Conservation (phyloP, 345 rosid genomes). For the Eutrema yunnanense region DNA sequence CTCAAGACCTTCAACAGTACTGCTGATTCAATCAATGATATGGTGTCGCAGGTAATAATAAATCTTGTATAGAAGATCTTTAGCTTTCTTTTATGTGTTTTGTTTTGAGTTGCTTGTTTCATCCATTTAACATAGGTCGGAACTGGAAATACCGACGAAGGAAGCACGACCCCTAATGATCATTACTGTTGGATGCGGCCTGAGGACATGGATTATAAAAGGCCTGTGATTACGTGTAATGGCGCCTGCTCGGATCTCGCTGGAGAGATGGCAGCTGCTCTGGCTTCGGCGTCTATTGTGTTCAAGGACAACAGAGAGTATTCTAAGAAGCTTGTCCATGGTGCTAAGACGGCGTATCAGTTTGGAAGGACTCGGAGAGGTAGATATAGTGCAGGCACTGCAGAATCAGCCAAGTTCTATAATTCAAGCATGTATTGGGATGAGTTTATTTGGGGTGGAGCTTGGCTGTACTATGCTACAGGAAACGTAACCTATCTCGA, state of each 20-base stretch:
- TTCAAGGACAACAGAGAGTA: constrained; percentile 92
- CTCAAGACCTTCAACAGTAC: constrained; percentile 86
- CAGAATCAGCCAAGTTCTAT: constrained; percentile 63
- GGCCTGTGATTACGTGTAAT: constrained; percentile 62
- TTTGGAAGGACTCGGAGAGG: constrained; percentile 74
- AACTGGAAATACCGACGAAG: constrained; percentile 79
- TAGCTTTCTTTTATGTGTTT: neutral
- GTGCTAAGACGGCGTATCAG: constrained; percentile 66
- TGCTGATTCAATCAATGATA: constrained; percentile 55
- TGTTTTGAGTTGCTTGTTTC: neutral
- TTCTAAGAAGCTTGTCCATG: constrained; percentile 89
- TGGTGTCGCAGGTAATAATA: constrained; percentile 51
- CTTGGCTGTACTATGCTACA: constrained; percentile 94
- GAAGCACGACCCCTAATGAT: constrained; percentile 62
- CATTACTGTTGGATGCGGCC: constrained; percentile 99
- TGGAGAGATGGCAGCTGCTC: constrained; percentile 95
- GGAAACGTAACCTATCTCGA: constrained; percentile 75
- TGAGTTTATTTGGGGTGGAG: constrained; percentile 91
- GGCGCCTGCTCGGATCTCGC: constrained; percentile 87
- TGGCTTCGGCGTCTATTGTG: constrained; percentile 93
- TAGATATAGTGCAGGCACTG: constrained; percentile 64
- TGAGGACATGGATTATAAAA: constrained; percentile 85
- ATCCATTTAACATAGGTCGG: constrained; percentile 52
- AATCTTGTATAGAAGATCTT: neutral
- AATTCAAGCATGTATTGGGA: constrained; percentile 91